Conservation (phyloP, 257 asterid genomes). For the Jacaranda mimosifolia region DNA sequence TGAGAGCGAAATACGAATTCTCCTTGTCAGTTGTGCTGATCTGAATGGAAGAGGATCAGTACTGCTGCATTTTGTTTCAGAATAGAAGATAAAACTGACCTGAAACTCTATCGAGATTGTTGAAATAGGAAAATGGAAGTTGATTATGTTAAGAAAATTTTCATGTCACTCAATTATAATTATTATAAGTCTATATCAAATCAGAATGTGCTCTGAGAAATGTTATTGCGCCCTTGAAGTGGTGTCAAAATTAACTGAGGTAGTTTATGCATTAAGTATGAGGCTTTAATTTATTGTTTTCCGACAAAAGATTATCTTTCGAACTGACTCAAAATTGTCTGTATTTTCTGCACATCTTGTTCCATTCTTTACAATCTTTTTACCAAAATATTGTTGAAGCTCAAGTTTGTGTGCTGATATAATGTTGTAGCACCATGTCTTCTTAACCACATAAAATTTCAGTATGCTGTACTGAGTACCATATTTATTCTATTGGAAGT, state of each 20-base stretch:
- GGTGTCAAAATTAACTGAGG: background rate
- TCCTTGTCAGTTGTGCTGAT: background rate
- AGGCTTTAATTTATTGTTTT: conserved; percentile 21
- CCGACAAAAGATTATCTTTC: background rate
- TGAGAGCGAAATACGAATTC: conserved; percentile 11
- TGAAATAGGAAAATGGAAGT: conserved; percentile 5
- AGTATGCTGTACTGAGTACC: conserved; percentile 68
- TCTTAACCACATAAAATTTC: conserved; percentile 56
- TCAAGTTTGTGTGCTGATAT: conserved; percentile 17
- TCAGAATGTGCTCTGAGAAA: conserved; percentile 4
- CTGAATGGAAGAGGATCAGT: background rate
- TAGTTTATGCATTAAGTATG: background rate
- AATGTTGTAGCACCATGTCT: conserved; percentile 20
- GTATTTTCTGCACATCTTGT: background rate
- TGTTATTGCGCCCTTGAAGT: background rate
- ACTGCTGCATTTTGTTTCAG: background rate
- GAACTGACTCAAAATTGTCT: background rate
- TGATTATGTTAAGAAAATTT: background rate
- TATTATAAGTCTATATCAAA: background rate
- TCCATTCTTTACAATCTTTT: background rate
- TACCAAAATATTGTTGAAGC: background rate
- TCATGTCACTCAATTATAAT: background rate
- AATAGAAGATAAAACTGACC: conserved; percentile 6
- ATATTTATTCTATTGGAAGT: conserved; percentile 69
- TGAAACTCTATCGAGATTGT: background rate